Conservation (phyloP, 495 filamentous ascomycete species). For the Aspergillus nanangensis region DNA sequence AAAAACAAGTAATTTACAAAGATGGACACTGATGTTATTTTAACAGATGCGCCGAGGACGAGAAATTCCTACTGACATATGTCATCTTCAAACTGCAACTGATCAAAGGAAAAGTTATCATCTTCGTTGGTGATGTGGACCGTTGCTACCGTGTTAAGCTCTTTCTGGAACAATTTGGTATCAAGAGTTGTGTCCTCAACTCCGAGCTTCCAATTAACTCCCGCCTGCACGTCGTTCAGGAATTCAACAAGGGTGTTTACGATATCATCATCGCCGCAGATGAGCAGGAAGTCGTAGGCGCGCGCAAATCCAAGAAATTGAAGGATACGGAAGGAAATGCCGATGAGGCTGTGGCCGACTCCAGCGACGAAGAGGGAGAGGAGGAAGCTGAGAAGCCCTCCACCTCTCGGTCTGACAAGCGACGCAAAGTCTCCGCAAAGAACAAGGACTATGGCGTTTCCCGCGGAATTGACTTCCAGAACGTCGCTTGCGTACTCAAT, state of each 20-base stretch:
- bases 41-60: slow-evolving; percentile 85
- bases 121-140: slow-evolving; percentile 93
- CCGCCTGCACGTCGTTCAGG: slow-evolving; percentile 88
- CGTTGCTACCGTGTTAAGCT: slow-evolving; percentile 91
- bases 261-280: slow-evolving; percentile 97
- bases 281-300: slow-evolving; percentile 78
- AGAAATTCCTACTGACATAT: slow-evolving; percentile 92
- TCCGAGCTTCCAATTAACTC: slow-evolving; percentile 92
- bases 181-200: slow-evolving; percentile 90
- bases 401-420: slow-evolving; percentile 45
- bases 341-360: slow-evolving; percentile 22
- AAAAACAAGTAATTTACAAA: no score
- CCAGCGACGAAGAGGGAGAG: slow-evolving; percentile 35
- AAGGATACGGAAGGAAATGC: slow-evolving; percentile 17
- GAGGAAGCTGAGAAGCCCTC: slow-evolving; percentile 23
- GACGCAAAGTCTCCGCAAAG: slow-evolving; percentile 52
- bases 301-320: slow-evolving; percentile 34
- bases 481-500: slow-evolving; percentile 92
- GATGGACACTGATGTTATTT: no score
- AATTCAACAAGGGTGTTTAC: slow-evolving; percentile 95
- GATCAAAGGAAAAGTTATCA: slow-evolving; percentile 89
- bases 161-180: slow-evolving; percentile 94
- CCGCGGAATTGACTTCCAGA: slow-evolving; percentile 92
- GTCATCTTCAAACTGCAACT: slow-evolving; percentile 93
- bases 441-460: slow-evolving; percentile 90